Base-by-base conservation (phyloP, 2,329 filamentous ascomycete genomes). In the Alternaria arbusti region DNA sequence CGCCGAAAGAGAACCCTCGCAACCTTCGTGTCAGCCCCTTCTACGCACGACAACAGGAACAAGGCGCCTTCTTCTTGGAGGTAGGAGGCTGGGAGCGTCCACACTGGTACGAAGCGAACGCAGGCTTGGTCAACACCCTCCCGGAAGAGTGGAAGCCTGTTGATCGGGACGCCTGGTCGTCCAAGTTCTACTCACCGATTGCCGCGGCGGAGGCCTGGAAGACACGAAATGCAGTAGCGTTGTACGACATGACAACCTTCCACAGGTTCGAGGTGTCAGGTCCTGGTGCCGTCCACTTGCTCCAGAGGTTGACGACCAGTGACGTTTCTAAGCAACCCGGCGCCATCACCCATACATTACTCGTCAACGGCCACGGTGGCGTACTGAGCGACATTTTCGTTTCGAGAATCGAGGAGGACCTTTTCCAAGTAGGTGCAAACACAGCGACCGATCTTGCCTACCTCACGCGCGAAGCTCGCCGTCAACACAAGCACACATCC, bases 161-260 rank as follows among this genome's bases (percentile, higher is more conserved):
- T 0, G 83, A 85, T 40, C 83, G 88, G 11, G 88, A 90, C 70
- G 75, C 83, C 0, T 90, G 88, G 88, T 87, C 88, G 1, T 78
- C 84, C 0, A 78, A 80, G 23, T 87, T 84, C 64, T 86, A 88
- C 72, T 89, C 87, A 0, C 85, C 87, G 0, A 85, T 89, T 40
- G 82, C 84, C 1, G 87, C 86, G 0, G 87, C 81, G 1, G 88
- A 90, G 72, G 88, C 88, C 0, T 90, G 87, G 87, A 89, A 88
- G 79, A 90, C 88, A 2, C 83, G 88, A 1, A 88, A 87, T 6
- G 85, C 86, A 0, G 87, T 85, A 3, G 88, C 86, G 8, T 82
- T 90, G 83, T 90, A 86, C 70, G 88, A 90, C 66, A 84, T 90
- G 82, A 89, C 87, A 1, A 84, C 88, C 0, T 82, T 89, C 36